Conservation (phyloP, 2,329 filamentous ascomycete genomes). For the Xylaria sp. region DNA sequence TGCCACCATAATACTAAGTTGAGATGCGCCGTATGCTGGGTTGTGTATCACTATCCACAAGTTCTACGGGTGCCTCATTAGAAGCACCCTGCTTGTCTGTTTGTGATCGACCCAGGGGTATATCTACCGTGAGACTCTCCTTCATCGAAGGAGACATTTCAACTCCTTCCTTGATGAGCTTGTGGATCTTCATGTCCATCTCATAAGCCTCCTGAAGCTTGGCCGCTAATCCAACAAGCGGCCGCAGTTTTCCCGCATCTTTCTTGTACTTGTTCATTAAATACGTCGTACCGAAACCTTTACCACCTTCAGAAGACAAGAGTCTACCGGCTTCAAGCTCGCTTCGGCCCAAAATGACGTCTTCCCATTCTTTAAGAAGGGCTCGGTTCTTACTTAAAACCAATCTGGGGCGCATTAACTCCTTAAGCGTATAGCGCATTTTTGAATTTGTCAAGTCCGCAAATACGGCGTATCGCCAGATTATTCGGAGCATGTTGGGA, state of each 20-base stretch:
- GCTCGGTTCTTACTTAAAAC: conserved; percentile 20
- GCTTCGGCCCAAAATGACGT: conserved; percentile 44
- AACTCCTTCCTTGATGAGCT: conserved; percentile 34
- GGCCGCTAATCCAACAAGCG: conserved; percentile 30
- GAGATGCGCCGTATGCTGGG: not conserved
- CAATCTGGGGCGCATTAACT: conserved; percentile 30
- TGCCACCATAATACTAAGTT: not conserved
- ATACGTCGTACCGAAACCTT: conserved; percentile 4
- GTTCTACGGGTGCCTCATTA: not conserved
- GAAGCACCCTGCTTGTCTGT: not conserved
- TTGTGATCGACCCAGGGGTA: conserved; percentile 37
- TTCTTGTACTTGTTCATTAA: conserved; percentile 38
- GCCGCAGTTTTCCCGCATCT: conserved; percentile 29
- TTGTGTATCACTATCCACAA: not conserved
- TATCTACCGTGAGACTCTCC: conserved; percentile 42
- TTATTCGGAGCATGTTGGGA: conserved; percentile 49
- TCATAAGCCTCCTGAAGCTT: conserved; percentile 46
- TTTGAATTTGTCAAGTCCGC: conserved; percentile 31
- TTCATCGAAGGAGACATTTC: conserved; percentile 35
- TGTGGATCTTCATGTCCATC: conserved; percentile 45
- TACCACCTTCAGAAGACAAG: conserved; percentile 5
- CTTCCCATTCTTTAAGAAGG: conserved; percentile 46
- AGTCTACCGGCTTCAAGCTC: conserved; percentile 40
- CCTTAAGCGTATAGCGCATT: conserved; percentile 42
- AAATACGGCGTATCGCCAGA: conserved; percentile 48